phyloP scores from a whole-genome alignment of 2,329 filamentous ascomycete species.

The Sarocladium oryzae region DNA sequence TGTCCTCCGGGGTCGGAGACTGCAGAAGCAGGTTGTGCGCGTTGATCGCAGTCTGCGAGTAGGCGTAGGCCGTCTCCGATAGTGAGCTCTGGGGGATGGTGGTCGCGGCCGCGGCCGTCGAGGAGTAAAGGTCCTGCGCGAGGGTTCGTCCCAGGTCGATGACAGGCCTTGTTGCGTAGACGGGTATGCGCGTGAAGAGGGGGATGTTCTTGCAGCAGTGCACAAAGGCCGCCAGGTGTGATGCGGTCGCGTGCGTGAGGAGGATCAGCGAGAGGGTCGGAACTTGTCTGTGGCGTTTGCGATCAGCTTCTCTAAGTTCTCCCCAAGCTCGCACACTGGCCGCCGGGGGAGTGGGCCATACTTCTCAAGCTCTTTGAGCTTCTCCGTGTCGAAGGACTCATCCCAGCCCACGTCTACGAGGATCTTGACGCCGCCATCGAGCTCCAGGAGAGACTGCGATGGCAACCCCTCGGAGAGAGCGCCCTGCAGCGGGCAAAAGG shows the following conservation, averaged over 20 bases:
- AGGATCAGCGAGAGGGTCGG: constrained; percentile 90
- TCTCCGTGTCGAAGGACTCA: constrained; percentile 74
- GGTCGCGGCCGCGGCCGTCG: constrained; percentile 79
- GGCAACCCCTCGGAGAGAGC: constrained; percentile 81
- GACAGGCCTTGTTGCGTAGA: constrained; percentile 91
- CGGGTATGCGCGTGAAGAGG: constrained; percentile 82
- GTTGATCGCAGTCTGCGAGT: constrained; percentile 39
- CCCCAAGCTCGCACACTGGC: background rate
- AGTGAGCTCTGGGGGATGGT: constrained; percentile 69
- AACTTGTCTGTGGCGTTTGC: constrained; percentile 58
- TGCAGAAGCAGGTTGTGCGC: constrained; percentile 53
- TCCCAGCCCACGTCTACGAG: constrained; percentile 96
- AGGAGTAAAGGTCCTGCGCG: constrained; percentile 86
- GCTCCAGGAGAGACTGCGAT: constrained; percentile 91
- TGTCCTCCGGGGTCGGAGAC: constrained; percentile 79
- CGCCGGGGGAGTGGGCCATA: constrained; percentile 41
- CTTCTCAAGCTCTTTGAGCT: constrained; percentile 86
- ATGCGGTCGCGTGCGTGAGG: constrained; percentile 85
- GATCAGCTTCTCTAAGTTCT: background rate
- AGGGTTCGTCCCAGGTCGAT: constrained; percentile 88
- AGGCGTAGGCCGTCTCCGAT: constrained; percentile 50
- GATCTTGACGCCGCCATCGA: constrained; percentile 94
- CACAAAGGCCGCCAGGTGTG: constrained; percentile 87
- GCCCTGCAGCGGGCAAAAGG: constrained; percentile 85
- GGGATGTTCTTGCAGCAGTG: constrained; percentile 97